Evolutionary conservation across 805 yeast species (phyloP), one percentile per base, ranked within the genome.

Genomic region (Saccharomycopsis sp.): DNA sequence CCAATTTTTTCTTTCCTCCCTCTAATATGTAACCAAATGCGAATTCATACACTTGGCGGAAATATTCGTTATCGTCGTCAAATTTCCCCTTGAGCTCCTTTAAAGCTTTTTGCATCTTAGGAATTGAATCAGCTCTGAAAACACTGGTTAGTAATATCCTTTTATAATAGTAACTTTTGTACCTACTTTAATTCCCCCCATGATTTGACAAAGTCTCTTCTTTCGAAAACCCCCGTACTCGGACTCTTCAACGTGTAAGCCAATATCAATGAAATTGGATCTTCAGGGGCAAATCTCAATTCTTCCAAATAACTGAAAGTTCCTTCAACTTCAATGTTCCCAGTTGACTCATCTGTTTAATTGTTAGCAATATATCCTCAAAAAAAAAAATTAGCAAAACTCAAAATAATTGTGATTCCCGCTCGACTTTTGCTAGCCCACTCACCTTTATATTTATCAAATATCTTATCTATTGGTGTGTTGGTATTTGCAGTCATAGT

Each of bases 251-350:
- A 64, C 41, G 81, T 70, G 54, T 77, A 79, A 0, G 93, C 86
- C 8, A 90, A 59, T 1, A 84, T 77, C 36, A 90, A 66, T 2
- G 86, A 81, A 4, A 68, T 72, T 6, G 77, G 68, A 56, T 89
- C 88, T 53, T 90, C 97, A 1, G 88, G 81, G 11, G 77, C 77
- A 31, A 81, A 68, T 0, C 74, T 79, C 38, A 90, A 62, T 54
- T 81, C 95, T 13, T 68, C 69, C 19, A 90, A 64, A 54, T 80
- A 85, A 32, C 57, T 53, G 7, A 89, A 59, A 0, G 96, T 82
- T 0, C 96, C 96, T 47, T 86, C 93, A 7, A 85, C 68, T 21
- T 79, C 90, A 31, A 88, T 85, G 9, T 64, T 59, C 1, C 58
- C 61, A 1, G 45, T 19, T 6, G 9, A 11, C 7, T 20, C 26